Percentiles rank a stretch among this genome's conserved stretches.
These are phyloP conservation scores for Scytalidium sp. DNA, from an alignment of 2,329 filamentous ascomycete species.

Conservation along the genomic window DNA sequence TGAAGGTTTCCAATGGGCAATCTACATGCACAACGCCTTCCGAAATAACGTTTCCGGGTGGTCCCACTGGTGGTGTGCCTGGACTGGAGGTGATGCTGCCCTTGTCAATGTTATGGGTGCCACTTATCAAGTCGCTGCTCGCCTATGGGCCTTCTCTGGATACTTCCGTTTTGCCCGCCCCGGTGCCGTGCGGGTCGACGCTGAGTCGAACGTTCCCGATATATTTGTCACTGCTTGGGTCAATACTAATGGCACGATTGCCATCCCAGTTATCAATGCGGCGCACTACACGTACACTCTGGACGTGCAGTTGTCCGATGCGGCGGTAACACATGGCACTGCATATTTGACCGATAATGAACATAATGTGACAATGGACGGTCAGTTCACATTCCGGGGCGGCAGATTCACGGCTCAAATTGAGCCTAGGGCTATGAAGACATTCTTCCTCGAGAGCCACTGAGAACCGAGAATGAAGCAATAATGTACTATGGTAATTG, in stretches of 20 bases:
- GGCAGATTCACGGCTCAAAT: background rate
- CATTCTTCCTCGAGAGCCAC: background rate
- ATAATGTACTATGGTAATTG: background rate
- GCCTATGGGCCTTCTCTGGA: background rate
- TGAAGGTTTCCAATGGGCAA: background rate
- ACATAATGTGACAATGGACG: background rate
- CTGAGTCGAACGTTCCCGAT: background rate
- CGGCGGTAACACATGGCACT: background rate
- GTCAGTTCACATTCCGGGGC: background rate
- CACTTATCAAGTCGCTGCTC: background rate
- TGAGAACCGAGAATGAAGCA: background rate
- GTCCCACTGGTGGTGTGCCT: background rate
- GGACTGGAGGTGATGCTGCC: background rate
- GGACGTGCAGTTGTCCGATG: background rate
- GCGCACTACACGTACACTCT: background rate
- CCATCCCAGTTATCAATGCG: background rate
- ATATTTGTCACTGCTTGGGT: background rate
- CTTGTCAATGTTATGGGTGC: background rate
- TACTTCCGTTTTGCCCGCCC: background rate
- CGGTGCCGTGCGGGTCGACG: background rate
- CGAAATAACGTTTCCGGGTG: background rate
- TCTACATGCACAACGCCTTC: background rate
- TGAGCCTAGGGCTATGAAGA: background rate
- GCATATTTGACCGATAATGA: slow-evolving; percentile 3
- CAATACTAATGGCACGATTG: background rate